Evolutionary conservation across 495 filamentous ascomycete species (phyloP).

Genomic region (Bathelium albidoporum): DNA sequence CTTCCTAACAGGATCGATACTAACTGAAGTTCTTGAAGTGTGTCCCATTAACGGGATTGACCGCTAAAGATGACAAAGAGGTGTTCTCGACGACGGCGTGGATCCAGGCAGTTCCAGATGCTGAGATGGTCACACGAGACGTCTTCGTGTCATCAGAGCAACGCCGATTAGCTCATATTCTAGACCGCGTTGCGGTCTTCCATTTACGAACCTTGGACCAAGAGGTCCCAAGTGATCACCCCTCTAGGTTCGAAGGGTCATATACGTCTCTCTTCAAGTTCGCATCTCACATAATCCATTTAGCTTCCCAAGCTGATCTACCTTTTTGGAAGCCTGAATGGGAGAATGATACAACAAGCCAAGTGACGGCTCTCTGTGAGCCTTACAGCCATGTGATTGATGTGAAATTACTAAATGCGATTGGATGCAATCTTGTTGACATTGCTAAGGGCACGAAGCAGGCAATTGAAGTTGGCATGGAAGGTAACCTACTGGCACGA

Average conservation of each 20-base stretch:
- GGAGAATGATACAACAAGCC: too few species aligned
- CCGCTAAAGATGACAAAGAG: background rate
- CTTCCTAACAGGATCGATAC: too few species aligned
- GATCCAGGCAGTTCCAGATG: background rate
- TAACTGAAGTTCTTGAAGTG: too few species aligned
- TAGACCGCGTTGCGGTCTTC: conserved; percentile 6
- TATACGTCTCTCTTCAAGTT: conserved; percentile 13
- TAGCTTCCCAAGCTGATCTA: background rate
- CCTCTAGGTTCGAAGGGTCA: background rate
- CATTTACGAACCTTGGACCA: conserved; percentile 18
- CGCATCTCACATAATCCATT: background rate
- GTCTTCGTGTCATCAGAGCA: background rate
- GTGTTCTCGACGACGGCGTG: background rate
- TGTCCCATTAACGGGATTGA: background rate
- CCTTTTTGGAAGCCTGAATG: too few species aligned
- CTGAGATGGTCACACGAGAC: too few species aligned
- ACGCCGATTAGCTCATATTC: background rate
- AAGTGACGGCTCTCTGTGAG: too few species aligned
- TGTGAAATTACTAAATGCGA: too few species aligned
- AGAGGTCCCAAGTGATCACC: conserved; percentile 11
- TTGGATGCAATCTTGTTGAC: too few species aligned
- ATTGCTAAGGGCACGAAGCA: too few species aligned
- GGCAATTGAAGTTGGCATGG: conserved; percentile 24
- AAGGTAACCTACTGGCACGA: conserved; percentile 13
- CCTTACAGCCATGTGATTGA: too few species aligned